Percentiles rank a stretch among this genome's conserved stretches.
Evolutionary conservation across 2,329 filamentous ascomycete genomes (phyloP).

Genomic region (Stagonosporopsis vannaccii): DNA sequence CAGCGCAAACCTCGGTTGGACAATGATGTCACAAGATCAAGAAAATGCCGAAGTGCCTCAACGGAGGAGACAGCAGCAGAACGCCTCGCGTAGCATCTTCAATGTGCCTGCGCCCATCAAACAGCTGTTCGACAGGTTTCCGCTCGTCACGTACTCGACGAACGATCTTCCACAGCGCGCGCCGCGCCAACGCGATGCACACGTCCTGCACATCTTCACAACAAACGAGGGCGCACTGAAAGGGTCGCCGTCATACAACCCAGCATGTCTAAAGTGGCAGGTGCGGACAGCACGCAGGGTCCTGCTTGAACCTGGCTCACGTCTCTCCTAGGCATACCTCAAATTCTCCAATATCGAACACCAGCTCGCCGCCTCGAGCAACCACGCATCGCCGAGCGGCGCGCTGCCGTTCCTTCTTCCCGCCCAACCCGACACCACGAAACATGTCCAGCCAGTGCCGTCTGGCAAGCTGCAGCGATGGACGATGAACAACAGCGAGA

Average conservation of each 20-base stretch:
- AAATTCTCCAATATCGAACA: constrained; percentile 76
- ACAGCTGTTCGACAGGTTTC: constrained; percentile 83
- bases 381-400: constrained; percentile 91
- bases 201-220: constrained; percentile 79
- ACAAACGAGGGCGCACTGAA: constrained; percentile 66
- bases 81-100: constrained; percentile 42
- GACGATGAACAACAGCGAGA: constrained; percentile 57
- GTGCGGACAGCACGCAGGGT: constrained; percentile 56
- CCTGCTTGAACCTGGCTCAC: constrained; percentile 9
- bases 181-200: constrained; percentile 55
- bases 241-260: constrained; percentile 83
- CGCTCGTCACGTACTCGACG: constrained; percentile 75
- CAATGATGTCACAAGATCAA: constrained; percentile 32
- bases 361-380: constrained; percentile 75
- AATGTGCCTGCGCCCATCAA: constrained; percentile 77
- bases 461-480: constrained; percentile 75
- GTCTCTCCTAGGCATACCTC: constrained; percentile 75
- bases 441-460: constrained; percentile 57
- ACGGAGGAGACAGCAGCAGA: constrained; percentile 8
- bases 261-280: constrained; percentile 96
- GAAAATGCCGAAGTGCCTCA: constrained; percentile 14
- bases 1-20: constrained; percentile 16
- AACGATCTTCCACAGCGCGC: constrained; percentile 76
- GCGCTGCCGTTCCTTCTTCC: constrained; percentile 87
- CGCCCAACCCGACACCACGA: constrained; percentile 34